Conservation (phyloP, 441 rosid species). For the Theobroma grandiflorum region DNA sequence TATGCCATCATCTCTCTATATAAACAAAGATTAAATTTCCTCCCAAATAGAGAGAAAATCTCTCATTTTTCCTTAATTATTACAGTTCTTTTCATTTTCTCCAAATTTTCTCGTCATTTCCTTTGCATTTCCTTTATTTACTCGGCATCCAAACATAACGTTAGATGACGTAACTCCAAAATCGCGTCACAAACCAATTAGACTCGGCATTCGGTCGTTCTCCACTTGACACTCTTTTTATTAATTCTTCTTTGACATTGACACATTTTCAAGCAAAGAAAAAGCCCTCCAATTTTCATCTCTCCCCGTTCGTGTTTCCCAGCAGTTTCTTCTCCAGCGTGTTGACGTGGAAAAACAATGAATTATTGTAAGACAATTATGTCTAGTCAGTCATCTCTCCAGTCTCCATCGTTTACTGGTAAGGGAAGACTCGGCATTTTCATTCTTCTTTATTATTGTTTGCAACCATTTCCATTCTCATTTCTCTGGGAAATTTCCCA, state of each 20-base stretch:
- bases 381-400: slow-evolving; percentile 19
- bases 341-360: slow-evolving; percentile 43
- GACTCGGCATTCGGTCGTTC: neutral
- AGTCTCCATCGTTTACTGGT: slow-evolving; percentile 33
- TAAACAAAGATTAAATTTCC: no score
- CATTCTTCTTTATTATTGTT: slow-evolving; percentile 4
- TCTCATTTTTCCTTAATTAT: no score
- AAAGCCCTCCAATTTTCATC: neutral
- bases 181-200: neutral
- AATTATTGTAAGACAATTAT: neutral
- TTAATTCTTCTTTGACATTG: neutral
- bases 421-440: neutral
- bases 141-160: no score
- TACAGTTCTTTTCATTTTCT: neutral
- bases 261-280: neutral
- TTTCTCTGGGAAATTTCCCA: slow-evolving; percentile 28
- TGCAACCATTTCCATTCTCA: slow-evolving; percentile 19
- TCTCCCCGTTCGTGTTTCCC: neutral
- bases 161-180: no score
- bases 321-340: slow-evolving; percentile 36
- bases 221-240: neutral
- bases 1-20: no score
- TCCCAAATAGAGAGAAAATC: no score
- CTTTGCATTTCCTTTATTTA: no score
- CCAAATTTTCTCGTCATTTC: no score